Conservation (phyloP, 371 early-diverging fungal genomes). For the Choanephora cucurbitarum region DNA sequence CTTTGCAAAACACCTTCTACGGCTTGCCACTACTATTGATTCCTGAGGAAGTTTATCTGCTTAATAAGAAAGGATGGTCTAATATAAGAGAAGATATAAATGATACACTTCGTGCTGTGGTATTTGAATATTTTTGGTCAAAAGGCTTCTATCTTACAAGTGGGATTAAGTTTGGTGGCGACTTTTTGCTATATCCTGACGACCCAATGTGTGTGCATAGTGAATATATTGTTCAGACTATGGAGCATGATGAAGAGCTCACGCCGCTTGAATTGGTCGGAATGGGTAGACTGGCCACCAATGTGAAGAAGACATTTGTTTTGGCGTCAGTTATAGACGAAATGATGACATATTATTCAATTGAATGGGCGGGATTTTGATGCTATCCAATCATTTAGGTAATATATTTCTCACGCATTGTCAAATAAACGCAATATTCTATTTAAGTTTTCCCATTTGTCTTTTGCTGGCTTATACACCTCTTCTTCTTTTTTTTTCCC, state of each 20-base stretch:
- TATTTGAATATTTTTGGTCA: constrained; percentile 59
- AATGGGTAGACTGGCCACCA: constrained; percentile 55
- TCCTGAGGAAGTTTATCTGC: constrained; percentile 55
- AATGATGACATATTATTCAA: constrained; percentile 25
- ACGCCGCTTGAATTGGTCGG: constrained; percentile 42
- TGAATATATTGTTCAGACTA: constrained; percentile 47
- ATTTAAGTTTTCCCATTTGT: no score
- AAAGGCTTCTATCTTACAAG: constrained; percentile 52
- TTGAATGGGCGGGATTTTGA: constrained; percentile 55
- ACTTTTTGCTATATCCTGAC: constrained; percentile 61
- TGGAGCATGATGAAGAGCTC: constrained; percentile 5
- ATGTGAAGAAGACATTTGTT: constrained; percentile 56
- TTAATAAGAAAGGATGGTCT: constrained; percentile 42
- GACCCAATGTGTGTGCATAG: constrained; percentile 60
- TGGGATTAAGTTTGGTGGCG: constrained; percentile 68
- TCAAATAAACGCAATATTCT: background rate
- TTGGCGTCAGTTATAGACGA: constrained; percentile 24
- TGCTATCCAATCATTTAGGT: background rate
- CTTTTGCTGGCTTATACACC: no score
- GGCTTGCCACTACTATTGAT: constrained; percentile 53
- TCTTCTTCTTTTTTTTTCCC: background rate
- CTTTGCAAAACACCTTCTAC: constrained; percentile 57
- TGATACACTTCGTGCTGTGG: background rate
- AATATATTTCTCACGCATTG: background rate
- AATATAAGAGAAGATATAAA: background rate